Percentiles rank a stretch among this genome's conserved stretches.
phyloP scores from a whole-genome alignment of 2,329 filamentous ascomycete species.

The Trichoderma sp. region DNA sequence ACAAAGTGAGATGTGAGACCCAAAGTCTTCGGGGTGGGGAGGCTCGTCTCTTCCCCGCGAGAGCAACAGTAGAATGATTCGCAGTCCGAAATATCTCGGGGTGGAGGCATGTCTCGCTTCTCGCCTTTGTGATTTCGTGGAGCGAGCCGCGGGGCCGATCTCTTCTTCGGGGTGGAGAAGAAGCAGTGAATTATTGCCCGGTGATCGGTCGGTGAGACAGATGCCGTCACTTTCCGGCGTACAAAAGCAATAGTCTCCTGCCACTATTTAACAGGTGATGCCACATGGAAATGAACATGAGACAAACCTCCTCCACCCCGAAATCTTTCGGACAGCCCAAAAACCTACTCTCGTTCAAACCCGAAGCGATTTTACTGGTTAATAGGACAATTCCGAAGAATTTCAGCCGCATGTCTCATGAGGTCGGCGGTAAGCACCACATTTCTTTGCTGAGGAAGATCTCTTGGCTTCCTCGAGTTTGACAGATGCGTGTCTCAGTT shows the following conservation, averaged over 20 bases:
- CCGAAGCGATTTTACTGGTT: background rate
- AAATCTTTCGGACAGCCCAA: background rate
- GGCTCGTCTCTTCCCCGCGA: background rate
- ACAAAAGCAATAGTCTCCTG: background rate
- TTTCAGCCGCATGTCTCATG: background rate
- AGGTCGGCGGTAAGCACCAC: background rate
- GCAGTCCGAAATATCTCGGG: background rate
- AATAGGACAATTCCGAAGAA: background rate
- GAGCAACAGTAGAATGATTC: background rate
- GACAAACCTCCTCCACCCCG: background rate
- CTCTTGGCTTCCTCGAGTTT: background rate
- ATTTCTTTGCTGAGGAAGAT: background rate
- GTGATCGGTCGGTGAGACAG: background rate
- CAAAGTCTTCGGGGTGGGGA: background rate
- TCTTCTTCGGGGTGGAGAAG: background rate
- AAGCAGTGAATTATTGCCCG: background rate
- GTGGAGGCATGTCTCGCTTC: background rate
- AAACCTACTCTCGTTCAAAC: background rate
- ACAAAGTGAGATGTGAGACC: background rate
- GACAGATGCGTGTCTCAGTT: background rate
- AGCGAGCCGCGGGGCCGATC: background rate
- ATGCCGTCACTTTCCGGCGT: background rate
- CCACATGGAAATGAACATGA: background rate
- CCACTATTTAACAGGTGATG: background rate
- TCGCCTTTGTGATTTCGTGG: background rate